These are phyloP conservation scores for Aciculosporium take DNA, from an alignment of 2,329 filamentous ascomycete genomes.

Conservation along the genomic window DNA sequence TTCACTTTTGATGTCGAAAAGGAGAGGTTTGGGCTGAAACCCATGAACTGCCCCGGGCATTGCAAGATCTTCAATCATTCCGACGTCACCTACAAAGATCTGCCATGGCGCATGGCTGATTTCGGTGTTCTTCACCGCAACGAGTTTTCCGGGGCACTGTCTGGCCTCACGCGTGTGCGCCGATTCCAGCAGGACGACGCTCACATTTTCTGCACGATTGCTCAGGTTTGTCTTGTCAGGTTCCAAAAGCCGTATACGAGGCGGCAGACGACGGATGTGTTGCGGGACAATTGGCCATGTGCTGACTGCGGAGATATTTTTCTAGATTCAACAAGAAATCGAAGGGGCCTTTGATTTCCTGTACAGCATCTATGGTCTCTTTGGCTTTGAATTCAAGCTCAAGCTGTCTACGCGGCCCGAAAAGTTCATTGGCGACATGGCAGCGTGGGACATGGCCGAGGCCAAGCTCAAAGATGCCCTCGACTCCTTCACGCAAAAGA, in stretches of 20 bases:
- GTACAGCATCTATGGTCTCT: constrained; percentile 53
- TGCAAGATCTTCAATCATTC: constrained; percentile 76
- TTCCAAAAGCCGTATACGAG: too few species aligned
- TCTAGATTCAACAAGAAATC: constrained; percentile 36
- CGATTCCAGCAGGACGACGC: constrained; percentile 94
- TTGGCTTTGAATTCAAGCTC: constrained; percentile 62
- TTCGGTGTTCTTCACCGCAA: constrained; percentile 94
- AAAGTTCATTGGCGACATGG: constrained; percentile 73
- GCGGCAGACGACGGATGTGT: too few species aligned
- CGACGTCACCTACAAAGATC: constrained; percentile 67
- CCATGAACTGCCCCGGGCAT: constrained; percentile 97
- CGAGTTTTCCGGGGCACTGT: constrained; percentile 83
- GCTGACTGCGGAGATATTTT: neutral
- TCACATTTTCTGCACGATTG: constrained; percentile 70
- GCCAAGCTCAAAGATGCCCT: constrained; percentile 64
- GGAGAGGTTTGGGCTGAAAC: constrained; percentile 60
- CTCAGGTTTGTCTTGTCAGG: constrained; percentile 15
- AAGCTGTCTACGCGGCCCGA: constrained; percentile 86
- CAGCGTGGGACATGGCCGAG: constrained; percentile 84
- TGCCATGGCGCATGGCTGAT: constrained; percentile 86
- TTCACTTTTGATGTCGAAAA: constrained; percentile 64
- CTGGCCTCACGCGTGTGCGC: constrained; percentile 79
- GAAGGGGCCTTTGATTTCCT: constrained; percentile 80
- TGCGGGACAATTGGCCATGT: neutral
- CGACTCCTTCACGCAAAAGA: constrained; percentile 52